These are phyloP conservation scores for Monosporascus sp. DNA, from an alignment of 2,329 filamentous ascomycete species.

Conservation along the genomic window DNA sequence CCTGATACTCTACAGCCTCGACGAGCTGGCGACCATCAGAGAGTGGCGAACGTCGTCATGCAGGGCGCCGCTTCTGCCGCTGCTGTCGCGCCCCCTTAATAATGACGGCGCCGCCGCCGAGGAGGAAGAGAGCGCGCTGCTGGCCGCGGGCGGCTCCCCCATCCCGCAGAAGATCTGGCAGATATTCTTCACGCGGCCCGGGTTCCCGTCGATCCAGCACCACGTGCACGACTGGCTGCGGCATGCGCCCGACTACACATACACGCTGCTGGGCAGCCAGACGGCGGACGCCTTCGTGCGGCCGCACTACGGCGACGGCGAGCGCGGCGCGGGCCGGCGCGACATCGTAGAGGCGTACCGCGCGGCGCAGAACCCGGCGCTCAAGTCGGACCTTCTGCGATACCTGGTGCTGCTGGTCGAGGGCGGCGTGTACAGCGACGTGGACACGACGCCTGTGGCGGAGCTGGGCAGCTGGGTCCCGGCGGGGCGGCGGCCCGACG, in stretches of 20 bases:
- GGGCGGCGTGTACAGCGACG: slow-evolving; percentile 47
- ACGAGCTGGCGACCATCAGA: too few species aligned
- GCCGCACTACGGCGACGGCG: slow-evolving; percentile 13
- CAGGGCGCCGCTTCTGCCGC: too few species aligned
- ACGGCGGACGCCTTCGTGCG: slow-evolving; percentile 21
- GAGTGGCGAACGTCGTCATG: too few species aligned
- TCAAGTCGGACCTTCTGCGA: slow-evolving; percentile 60
- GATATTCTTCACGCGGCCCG: slow-evolving; percentile 13
- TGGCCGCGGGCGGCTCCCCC: too few species aligned
- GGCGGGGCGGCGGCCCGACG: slow-evolving; percentile 54
- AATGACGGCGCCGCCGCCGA: too few species aligned
- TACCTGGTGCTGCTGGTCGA: slow-evolving; percentile 65
- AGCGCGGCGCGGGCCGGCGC: background rate
- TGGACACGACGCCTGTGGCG: slow-evolving; percentile 37
- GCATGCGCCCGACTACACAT: slow-evolving; percentile 17
- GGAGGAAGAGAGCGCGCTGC: too few species aligned
- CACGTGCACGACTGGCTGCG: slow-evolving; percentile 20
- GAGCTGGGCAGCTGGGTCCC: slow-evolving; percentile 50
- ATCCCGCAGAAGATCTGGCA: slow-evolving; percentile 24
- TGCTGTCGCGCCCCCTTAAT: too few species aligned
- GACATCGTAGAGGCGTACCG: background rate
- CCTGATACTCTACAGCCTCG: too few species aligned
- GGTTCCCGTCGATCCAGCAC: slow-evolving; percentile 8
- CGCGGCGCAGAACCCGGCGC: slow-evolving; percentile 13
- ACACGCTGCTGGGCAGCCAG: slow-evolving; percentile 20